Percentiles rank a stretch among this genome's conserved stretches.
Conservation (phyloP, 495 filamentous ascomycete species). For the Penicillium crystallinum region DNA sequence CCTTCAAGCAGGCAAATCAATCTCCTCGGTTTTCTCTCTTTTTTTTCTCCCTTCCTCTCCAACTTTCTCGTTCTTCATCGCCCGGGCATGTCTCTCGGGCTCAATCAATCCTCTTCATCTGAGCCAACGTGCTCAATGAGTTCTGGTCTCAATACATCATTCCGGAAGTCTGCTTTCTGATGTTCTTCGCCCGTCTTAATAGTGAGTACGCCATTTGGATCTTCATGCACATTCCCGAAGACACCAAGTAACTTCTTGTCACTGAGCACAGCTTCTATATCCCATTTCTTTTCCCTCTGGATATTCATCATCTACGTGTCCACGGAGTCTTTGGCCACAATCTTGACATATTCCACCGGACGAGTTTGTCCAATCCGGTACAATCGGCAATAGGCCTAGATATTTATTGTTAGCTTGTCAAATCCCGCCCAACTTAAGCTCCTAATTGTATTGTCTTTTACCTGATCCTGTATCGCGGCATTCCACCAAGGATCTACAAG, state of each 20-base stretch:
- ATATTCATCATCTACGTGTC: slow-evolving; percentile 46
- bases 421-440: no score
- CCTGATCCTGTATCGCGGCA: slow-evolving; percentile 36
- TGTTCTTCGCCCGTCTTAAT: no score
- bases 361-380: slow-evolving; percentile 58
- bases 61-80: background rate
- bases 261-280: background rate
- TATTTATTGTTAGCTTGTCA: background rate
- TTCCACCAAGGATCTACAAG: slow-evolving; percentile 61
- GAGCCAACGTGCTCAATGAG: background rate
- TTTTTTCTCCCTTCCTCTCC: no score
- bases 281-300: slow-evolving; percentile 12
- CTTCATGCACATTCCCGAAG: background rate
- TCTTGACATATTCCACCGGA: slow-evolving; percentile 48
- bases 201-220: background rate
- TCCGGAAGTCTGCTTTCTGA: background rate
- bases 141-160: background rate
- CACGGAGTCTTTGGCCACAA: slow-evolving; percentile 46
- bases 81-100: background rate
- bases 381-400: slow-evolving; percentile 57
- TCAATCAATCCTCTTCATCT: background rate
- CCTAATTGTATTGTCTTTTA: no score
- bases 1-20: no score
- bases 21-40: no score
- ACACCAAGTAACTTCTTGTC: background rate